Base-by-base conservation (phyloP, 2,329 filamentous ascomycete genomes). In the Fusarium fujikuroi region DNA sequence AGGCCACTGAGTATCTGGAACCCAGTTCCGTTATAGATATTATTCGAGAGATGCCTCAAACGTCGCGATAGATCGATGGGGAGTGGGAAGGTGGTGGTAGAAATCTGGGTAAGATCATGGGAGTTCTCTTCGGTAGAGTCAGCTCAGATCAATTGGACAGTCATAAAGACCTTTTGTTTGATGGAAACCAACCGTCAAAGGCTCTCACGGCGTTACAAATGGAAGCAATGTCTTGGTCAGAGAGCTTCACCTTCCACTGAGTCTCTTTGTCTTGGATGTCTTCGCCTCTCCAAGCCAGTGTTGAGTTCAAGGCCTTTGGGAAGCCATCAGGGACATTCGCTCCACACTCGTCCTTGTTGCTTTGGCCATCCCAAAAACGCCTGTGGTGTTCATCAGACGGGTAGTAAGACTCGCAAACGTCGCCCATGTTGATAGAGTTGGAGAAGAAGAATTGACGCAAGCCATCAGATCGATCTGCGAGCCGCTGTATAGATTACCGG, bases 161-260 rank as follows among this genome's bases (percentile, higher is more conserved):
- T 19, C 18, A 19, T 9, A 3, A 25, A 25, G 11, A 12, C 10
- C 10, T 12, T 12, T 3, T 0, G 19, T 25, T 25, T 0, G 16
- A 32, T 32, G 32, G 32, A 9, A 25, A 19, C 23, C 19, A 7
- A 19, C 23, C 16, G 8, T 44, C 16, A 5, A 44, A 25, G 23
- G 11, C 5, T 44, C 14, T 44, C 43, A 9, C 7, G 42, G 16
- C 7, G 16, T 9, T 14, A 4, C 14, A 11, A 12, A 44, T 25
- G 23, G 23, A 18, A 25, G 11, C 19, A 19, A 19, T 0, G 4
- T 19, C 16, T 5, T 25, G 7, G 10, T 19, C 10, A 25, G n/a
- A 44, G 42, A 25, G 10, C 42, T 12, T 44, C 7, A 18, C 4
- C 7, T 44, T 19, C 23, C 39, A 40, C 39, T n/a, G 39, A 40